Evolutionary conservation across 2,329 filamentous ascomycete species (phyloP).

Genomic region (Calonectria pseudoturangicola): DNA sequence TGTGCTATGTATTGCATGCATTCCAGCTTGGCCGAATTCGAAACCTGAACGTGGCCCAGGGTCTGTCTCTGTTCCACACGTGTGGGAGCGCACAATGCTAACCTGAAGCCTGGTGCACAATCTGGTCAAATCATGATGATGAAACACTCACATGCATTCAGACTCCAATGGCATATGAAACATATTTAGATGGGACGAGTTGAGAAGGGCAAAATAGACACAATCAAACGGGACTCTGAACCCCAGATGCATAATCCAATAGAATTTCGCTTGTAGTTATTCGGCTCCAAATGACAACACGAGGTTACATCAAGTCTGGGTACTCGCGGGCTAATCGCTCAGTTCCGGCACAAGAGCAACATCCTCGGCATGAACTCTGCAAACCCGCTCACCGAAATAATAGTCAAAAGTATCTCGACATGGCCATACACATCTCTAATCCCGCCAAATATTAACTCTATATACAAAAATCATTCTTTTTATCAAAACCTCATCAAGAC

Average conservation of each 20-base stretch:
- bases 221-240: not conserved
- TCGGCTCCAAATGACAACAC: conserved; percentile 8
- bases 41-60: conserved; percentile 6
- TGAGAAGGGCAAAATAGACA: not conserved
- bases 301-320: conserved; percentile 12
- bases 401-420: not conserved
- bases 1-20: not conserved
- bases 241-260: not conserved
- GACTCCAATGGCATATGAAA: not conserved
- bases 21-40: conserved; percentile 9
- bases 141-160: not conserved
- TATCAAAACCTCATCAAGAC: conserved; percentile 14
- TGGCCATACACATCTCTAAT: conserved; percentile 18
- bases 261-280: conserved; percentile 7
- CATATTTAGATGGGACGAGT: not conserved
- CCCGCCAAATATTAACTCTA: conserved; percentile 13
- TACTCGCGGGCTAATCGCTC: conserved; percentile 14
- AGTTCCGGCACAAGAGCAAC: conserved; percentile 8
- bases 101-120: not conserved
- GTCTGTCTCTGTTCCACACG: conserved; percentile 22
- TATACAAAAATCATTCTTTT: not conserved
- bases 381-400: conserved; percentile 12
- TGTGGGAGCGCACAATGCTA: not conserved
- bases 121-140: not conserved
- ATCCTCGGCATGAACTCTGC: conserved; percentile 21